Base-by-base conservation (phyloP, 1,284 basidiomycete genomes). In the Sanghuangporus sanghuang region DNA sequence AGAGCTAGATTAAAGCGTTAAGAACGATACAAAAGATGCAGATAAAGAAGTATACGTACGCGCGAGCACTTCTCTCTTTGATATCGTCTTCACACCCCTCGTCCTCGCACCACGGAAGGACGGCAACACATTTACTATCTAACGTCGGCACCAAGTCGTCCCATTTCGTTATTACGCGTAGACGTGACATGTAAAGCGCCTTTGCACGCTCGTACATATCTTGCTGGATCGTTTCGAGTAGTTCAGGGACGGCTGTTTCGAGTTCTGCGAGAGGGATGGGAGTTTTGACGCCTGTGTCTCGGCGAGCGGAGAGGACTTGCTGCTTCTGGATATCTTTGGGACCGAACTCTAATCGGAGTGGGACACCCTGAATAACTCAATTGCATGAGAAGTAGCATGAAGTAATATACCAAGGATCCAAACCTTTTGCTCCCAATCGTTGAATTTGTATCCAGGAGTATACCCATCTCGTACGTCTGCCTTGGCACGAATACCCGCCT, bases 361-460 rank as follows among this genome's bases (percentile, higher is more conserved):
- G 97, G 38, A 98, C 95, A 76, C 97, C 97, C 91, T 93, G 67
- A 14, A 56, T 27, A 64, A 50, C n/a, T 54, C 39, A 57, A 46
- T 57, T 62, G 61, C 14, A 65, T 39, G 32, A 44, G 44, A n/a
- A 53, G 57, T 50, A 35, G 16, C 46, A 62, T 16, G 35, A 0
- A 18, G 11, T 18, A 44, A 32, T 62, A 8, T 46, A 55, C 23
- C 55, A 49, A 16, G 60, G 16, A 67, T 57, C 67, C 67, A 67
- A 66, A 89, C 92, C 84, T 95, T 94, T 78, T 97, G 90, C 80
- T 99, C 97, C 95, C 96, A 98, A 74, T 98, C 94, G 75, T 98
- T 98, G 81, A 98, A 99, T 80, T 99, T 99, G 82, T 90, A 99
- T 52, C 96, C 96, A 14, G 96, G 96, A 56, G 95, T 98, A 79